Conservation (phyloP, 2,329 filamentous ascomycete genomes). For the Cercospora beticola region DNA sequence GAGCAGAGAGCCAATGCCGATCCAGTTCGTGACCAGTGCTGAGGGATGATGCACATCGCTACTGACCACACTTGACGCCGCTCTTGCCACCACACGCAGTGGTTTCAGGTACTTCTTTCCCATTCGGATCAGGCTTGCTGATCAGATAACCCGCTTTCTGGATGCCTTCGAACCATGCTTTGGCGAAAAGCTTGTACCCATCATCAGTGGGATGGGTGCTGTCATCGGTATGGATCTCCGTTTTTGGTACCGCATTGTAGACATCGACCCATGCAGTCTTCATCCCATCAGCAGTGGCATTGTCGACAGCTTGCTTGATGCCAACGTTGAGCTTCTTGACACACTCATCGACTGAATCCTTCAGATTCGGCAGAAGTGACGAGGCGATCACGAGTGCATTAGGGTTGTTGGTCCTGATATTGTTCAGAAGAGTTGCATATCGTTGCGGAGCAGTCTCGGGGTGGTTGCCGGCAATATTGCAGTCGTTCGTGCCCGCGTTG, state of each 20-base stretch:
- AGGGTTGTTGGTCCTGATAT: background rate
- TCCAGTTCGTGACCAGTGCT: too few relatives aligned
- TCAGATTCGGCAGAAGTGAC: background rate
- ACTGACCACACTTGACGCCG: background rate
- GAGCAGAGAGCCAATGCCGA: too few relatives aligned
- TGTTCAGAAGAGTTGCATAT: background rate
- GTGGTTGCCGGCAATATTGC: background rate
- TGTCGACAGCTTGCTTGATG: conserved; percentile 3
- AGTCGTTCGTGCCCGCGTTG: background rate
- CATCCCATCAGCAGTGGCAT: conserved; percentile 5
- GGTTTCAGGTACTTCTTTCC: background rate
- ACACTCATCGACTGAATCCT: background rate
- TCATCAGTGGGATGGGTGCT: background rate
- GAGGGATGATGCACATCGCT: too few relatives aligned
- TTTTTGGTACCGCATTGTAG: background rate
- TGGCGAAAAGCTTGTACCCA: background rate
- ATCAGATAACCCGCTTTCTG: background rate
- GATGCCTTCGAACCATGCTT: background rate
- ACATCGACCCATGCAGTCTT: conserved; percentile 8
- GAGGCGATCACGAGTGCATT: background rate
- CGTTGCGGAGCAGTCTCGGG: background rate
- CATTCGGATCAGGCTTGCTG: background rate
- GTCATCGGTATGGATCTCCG: background rate
- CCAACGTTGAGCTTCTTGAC: background rate
- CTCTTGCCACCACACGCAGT: background rate